Conservation (phyloP, 192 early-diverging fungal species). For the Coemansia sp. region DNA sequence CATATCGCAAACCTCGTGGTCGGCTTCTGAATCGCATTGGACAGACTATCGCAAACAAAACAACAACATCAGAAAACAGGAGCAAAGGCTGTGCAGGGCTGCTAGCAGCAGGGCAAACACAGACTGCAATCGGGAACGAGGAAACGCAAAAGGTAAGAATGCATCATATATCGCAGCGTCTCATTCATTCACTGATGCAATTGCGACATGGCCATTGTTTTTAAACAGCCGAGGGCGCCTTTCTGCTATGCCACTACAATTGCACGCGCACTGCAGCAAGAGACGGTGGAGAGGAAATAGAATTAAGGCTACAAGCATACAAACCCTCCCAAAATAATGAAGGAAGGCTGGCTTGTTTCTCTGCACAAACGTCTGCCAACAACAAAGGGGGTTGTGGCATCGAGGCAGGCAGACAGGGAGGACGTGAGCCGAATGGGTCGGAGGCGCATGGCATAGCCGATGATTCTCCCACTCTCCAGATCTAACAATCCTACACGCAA, state of each 20-base stretch:
- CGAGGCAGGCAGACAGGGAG: not conserved
- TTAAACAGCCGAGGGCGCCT: not conserved
- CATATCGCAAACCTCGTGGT: not conserved
- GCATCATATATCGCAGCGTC: not conserved
- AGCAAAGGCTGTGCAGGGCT: too few relatives aligned
- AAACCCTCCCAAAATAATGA: not conserved
- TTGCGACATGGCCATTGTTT: not conserved
- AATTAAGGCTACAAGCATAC: not conserved
- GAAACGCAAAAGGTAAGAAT: not conserved
- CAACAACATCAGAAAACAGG: not conserved
- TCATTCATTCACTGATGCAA: not conserved
- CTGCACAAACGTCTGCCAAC: not conserved
- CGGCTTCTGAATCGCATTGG: not conserved
- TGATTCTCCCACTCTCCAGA: not conserved
- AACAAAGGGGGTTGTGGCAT: not conserved
- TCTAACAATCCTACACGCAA: not conserved
- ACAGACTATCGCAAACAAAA: not conserved
- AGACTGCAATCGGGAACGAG: not conserved
- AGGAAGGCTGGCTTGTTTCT: not conserved
- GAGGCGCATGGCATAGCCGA: not conserved
- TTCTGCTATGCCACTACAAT: not conserved
- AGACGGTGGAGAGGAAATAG: not conserved
- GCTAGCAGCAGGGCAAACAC: too few relatives aligned
- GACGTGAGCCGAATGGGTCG: not conserved
- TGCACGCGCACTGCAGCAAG: not conserved